Conservation (phyloP, 495 filamentous ascomycete genomes). For the Penicillium bovifimosum region DNA sequence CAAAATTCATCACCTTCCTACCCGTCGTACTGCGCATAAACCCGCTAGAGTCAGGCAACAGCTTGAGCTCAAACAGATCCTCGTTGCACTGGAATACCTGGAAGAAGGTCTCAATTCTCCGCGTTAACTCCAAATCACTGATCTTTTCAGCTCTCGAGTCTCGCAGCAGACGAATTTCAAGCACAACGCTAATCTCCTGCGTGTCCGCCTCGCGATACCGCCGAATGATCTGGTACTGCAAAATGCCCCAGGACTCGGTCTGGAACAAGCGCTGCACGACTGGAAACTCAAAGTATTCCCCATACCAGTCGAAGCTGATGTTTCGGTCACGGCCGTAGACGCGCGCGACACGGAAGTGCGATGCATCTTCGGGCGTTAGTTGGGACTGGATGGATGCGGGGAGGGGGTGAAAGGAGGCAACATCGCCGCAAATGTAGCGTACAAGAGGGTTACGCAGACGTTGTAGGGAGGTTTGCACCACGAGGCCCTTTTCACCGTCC, state of each 20-base stretch:
- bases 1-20: no score
- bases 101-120: no score
- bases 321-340: slow-evolving; percentile 31
- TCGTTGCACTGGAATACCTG: no score
- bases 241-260: slow-evolving; percentile 15
- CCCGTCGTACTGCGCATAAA: no score
- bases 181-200: no score
- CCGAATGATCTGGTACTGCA: slow-evolving; percentile 35
- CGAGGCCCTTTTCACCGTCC: slow-evolving; percentile 21
- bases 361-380: slow-evolving; percentile 1
- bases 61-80: no score
- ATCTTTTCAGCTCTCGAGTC: no score
- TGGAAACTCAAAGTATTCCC: slow-evolving; percentile 28
- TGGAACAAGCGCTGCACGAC: slow-evolving; percentile 11
- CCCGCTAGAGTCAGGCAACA: no score
- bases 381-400: background rate
- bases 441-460: slow-evolving; percentile 35
- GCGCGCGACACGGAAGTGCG: slow-evolving; percentile 18
- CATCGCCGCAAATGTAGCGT: slow-evolving; percentile 34
- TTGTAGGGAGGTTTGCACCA: slow-evolving; percentile 34
- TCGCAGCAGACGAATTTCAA: no score
- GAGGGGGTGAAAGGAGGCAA: slow-evolving; percentile 29
- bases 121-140: no score
- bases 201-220: no score
- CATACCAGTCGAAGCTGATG: slow-evolving; percentile 32